Percentiles rank a stretch among this genome's conserved stretches.
Evolutionary conservation across 192 early-diverging fungal genomes (phyloP).

Genomic region (Coemansia sp.): DNA sequence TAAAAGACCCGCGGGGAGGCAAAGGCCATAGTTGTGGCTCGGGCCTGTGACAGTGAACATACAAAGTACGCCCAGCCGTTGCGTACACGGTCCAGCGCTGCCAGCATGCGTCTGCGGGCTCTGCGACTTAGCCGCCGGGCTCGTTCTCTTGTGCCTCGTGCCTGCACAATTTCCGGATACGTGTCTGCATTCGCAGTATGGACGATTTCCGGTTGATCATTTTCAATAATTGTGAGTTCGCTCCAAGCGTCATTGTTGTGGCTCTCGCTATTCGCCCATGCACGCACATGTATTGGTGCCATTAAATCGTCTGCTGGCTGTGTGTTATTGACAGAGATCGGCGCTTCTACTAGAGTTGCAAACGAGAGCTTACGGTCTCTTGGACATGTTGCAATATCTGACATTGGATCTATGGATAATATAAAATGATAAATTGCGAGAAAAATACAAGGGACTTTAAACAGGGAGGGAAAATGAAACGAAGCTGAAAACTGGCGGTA

Average conservation of each 20-base stretch:
- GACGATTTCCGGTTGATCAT: background rate
- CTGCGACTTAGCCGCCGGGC: conserved; percentile 16
- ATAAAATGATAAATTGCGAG: background rate
- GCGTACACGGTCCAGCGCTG: conserved; percentile 7
- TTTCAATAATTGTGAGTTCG: background rate
- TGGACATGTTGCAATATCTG: background rate
- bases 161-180: background rate
- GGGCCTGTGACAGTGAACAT: conserved; percentile 1
- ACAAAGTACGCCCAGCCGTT: conserved; percentile 18
- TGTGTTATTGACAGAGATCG: background rate
- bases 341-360: background rate
- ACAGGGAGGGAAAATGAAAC: background rate
- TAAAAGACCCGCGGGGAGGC: background rate
- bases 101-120: conserved; percentile 11
- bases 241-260: background rate
- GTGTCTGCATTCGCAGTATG: background rate
- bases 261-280: background rate
- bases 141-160: conserved; percentile 7
- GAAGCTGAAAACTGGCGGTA: background rate
- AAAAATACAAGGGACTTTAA: background rate
- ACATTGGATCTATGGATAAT: background rate
- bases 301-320: background rate
- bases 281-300: background rate
- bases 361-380: background rate
- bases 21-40: background rate